Conservation (phyloP, 345 rosid species). For the Euclidium syriacum region DNA sequence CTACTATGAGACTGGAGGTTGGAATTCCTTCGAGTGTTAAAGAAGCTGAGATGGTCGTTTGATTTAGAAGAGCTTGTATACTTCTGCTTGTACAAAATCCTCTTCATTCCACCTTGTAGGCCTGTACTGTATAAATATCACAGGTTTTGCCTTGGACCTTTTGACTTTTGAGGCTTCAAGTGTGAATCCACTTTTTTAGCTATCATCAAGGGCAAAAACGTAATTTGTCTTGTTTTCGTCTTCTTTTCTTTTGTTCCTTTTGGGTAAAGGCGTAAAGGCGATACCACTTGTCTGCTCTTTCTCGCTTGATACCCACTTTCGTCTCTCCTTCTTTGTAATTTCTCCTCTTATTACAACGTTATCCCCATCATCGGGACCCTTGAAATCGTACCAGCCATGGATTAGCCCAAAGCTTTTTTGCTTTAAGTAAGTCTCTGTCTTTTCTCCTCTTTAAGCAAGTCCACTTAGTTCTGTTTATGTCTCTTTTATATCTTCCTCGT, state of each 20-base stretch:
- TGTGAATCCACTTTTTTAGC: background rate
- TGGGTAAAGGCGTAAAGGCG: slow-evolving; percentile 19
- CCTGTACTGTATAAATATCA: background rate
- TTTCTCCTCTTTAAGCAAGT: slow-evolving; percentile 15
- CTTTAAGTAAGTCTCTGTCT: slow-evolving; percentile 16
- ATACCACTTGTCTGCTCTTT: slow-evolving; percentile 26
- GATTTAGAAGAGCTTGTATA: slow-evolving; percentile 22
- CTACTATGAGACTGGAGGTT: slow-evolving; percentile 94
- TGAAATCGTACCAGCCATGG: background rate
- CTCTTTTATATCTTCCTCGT: background rate
- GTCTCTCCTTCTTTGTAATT: background rate
- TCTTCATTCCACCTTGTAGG: background rate
- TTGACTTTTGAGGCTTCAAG: background rate
- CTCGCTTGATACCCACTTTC: background rate
- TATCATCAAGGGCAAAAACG: background rate
- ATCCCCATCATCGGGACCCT: background rate
- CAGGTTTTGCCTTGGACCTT: background rate
- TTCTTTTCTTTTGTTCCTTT: background rate
- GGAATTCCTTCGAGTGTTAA: slow-evolving; percentile 66
- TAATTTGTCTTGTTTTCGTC: background rate
- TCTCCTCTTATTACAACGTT: slow-evolving; percentile 2
- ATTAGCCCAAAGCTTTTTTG: background rate
- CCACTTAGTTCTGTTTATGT: background rate
- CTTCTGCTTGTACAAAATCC: slow-evolving; percentile 16
- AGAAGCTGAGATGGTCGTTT: slow-evolving; percentile 97